Percentiles rank a stretch among this genome's conserved stretches.
phyloP scores from a whole-genome alignment of 83 land plant species.

The Diphasiastrum complanatum region DNA sequence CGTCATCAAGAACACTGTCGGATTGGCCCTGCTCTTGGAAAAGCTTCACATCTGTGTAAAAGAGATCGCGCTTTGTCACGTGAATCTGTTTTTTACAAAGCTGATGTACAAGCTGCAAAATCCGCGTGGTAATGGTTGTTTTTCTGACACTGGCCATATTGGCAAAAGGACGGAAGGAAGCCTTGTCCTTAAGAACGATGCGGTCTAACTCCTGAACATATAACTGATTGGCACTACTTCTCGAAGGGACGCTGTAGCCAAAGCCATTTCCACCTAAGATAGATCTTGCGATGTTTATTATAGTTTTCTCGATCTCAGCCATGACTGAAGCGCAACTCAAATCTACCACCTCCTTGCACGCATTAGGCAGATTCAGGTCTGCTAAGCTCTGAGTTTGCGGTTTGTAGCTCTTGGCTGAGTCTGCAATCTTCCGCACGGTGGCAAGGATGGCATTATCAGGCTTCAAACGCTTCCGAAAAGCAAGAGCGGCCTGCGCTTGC shows the following conservation, averaged over 20 bases:
- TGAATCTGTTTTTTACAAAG: conserved; percentile 69
- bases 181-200: conserved; percentile 76
- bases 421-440: conserved; percentile 34
- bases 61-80: conserved; percentile 93
- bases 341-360: conserved; percentile 82
- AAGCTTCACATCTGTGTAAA: conserved; percentile 96
- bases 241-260: conserved; percentile 67
- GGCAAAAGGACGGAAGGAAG: conserved; percentile 61
- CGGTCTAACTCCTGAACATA: conserved; percentile 92
- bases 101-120: conserved; percentile 76
- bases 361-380: conserved; percentile 55
- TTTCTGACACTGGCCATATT: conserved; percentile 63
- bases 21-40: conserved; percentile 86
- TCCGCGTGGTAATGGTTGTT: conserved; percentile 71
- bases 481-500: conserved; percentile 30
- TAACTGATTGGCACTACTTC: conserved; percentile 70
- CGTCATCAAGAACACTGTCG: conserved; percentile 80
- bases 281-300: conserved; percentile 54
- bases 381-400: conserved; percentile 42
- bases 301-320: conserved; percentile 45
- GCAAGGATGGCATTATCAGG: conserved; percentile 57
- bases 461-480: conserved; percentile 46
- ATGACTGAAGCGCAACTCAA: conserved; percentile 52
- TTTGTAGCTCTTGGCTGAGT: conserved; percentile 19
- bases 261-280: conserved; percentile 74